Evolutionary conservation across 306 rosid genomes (phyloP).

Genomic region (Cotoneaster glaucophyllus): DNA sequence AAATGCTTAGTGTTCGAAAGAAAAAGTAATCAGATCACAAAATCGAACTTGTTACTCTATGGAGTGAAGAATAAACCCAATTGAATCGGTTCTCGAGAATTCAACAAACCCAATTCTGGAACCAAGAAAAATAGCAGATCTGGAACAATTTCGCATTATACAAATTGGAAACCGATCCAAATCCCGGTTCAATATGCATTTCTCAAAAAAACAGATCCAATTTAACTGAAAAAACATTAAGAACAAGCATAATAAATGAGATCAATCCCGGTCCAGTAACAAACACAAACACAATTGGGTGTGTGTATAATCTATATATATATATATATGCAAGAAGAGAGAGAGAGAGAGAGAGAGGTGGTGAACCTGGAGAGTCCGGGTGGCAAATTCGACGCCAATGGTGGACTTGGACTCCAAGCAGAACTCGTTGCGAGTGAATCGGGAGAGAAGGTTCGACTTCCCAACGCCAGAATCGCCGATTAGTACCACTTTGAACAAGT

Average conservation of each 20-base stretch:
- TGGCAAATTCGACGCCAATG: slow-evolving; percentile 93
- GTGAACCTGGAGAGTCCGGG: slow-evolving; percentile 82
- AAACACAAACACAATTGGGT: not conserved
- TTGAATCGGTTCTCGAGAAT: not conserved
- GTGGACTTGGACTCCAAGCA: slow-evolving; percentile 94
- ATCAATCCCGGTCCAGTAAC: not conserved
- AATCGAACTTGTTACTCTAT: not conserved
- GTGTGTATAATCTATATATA: not conserved
- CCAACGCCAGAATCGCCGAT: slow-evolving; percentile 98
- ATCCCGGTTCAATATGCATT: not conserved
- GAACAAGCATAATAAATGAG: not conserved
- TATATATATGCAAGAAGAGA: not conserved
- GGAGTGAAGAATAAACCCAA: not conserved
- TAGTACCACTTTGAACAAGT: slow-evolving; percentile 83
- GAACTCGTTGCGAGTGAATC: slow-evolving; percentile 96
- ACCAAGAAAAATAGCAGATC: slow-evolving; percentile 8
- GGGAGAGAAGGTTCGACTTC: slow-evolving; percentile 89
- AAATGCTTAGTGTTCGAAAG: no score
- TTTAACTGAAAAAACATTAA: not conserved
- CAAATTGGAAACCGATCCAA: not conserved
- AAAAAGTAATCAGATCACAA: not conserved
- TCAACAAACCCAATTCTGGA: not conserved
- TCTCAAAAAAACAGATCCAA: slow-evolving; percentile 12
- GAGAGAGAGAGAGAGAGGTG: not conserved
- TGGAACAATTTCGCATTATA: not conserved